Conservation (phyloP, 2,329 filamentous ascomycete species). For the Trichophyton equinum region DNA sequence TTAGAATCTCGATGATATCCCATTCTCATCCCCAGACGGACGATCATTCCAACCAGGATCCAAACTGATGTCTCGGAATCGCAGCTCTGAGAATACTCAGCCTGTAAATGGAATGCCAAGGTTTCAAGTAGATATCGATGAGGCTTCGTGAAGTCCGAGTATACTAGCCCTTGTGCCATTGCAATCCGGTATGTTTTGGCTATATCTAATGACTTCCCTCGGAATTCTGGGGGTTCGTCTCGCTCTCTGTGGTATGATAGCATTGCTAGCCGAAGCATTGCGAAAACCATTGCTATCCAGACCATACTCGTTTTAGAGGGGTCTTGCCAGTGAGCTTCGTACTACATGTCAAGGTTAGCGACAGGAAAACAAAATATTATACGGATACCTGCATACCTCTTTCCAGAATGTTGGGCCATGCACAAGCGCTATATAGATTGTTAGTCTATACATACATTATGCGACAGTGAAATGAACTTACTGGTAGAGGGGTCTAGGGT, state of each 20-base stretch:
- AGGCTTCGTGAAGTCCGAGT: conserved; percentile 53
- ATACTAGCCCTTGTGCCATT: conserved; percentile 50
- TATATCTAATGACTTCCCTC: conserved; percentile 41
- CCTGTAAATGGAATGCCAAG: conserved; percentile 49
- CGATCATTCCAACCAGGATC: conserved; percentile 48
- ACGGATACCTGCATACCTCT: conserved; percentile 36
- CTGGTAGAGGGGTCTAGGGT: conserved; percentile 54
- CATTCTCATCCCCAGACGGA: conserved; percentile 53
- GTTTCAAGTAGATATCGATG: conserved; percentile 49
- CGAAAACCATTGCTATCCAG: conserved; percentile 51
- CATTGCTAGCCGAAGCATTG: conserved; percentile 53
- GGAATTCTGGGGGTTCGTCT: conserved; percentile 52
- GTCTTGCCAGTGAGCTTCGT: conserved; percentile 50
- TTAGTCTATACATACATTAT: background rate
- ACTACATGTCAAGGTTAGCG: conserved; percentile 27
- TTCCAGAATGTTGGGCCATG: conserved; percentile 77
- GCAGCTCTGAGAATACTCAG: conserved; percentile 46
- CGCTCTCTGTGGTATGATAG: conserved; percentile 50
- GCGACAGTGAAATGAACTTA: conserved; percentile 28
- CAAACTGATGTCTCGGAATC: conserved; percentile 50
- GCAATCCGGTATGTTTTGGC: conserved; percentile 37
- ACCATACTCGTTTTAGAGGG: conserved; percentile 45
- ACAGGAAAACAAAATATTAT: background rate
- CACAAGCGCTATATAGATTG: conserved; percentile 46
- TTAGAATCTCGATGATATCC: conserved; percentile 52